Percentiles rank a stretch among this genome's conserved stretches.
Conservation (phyloP, 164 flowering plant genomes). For the Macadamia tetraphylla region DNA sequence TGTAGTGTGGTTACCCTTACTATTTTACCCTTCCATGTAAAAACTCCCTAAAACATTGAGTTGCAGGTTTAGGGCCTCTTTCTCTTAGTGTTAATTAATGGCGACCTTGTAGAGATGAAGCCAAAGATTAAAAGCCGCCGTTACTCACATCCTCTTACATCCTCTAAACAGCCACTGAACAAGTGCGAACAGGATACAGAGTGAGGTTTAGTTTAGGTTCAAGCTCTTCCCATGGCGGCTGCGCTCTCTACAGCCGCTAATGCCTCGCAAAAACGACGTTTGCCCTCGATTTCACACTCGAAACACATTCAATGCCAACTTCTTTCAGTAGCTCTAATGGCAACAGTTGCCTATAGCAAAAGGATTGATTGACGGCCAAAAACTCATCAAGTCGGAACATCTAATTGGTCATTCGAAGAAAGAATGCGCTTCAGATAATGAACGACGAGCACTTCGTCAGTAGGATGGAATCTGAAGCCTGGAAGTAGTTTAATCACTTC, state of each 20-base stretch:
- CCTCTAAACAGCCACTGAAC: not conserved
- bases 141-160: not conserved
- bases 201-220: not conserved
- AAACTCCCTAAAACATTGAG: no score
- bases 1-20: no score
- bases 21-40: no score
- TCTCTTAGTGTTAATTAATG: no score
- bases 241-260: constrained; percentile 4
- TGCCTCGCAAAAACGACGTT: constrained; percentile 4
- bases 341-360: not conserved
- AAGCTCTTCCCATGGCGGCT: constrained; percentile 9
- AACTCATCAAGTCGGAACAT: constrained; percentile 4
- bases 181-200: no score
- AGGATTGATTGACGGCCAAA: not conserved
- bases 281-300: not conserved
- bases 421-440: constrained; percentile 52
- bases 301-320: constrained; percentile 5
- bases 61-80: no score
- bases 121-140: no score
- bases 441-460: constrained; percentile 74
- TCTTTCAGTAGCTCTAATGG: not conserved
- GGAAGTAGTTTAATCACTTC: constrained; percentile 62
- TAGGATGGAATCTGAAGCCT: constrained; percentile 79
- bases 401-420: constrained; percentile 23
- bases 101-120: no score